Conservation (phyloP, 2,329 filamentous ascomycete species). For the Clarireedia sp. region DNA sequence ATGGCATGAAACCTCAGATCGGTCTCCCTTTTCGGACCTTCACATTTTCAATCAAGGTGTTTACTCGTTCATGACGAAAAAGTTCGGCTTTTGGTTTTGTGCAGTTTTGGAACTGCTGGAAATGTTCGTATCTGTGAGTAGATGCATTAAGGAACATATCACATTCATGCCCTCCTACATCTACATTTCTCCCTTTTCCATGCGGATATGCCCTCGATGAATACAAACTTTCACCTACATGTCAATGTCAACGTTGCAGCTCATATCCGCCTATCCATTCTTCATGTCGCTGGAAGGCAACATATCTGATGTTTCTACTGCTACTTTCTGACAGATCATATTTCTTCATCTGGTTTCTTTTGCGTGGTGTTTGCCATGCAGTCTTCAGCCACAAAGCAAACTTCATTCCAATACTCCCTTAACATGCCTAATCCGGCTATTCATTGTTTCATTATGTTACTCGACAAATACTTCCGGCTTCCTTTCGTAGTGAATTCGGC, state of each 20-base stretch:
- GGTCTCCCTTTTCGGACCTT: slow-evolving; percentile 18
- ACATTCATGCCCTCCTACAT: not conserved
- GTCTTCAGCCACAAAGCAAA: not conserved
- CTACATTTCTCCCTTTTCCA: not conserved
- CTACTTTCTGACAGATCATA: no score
- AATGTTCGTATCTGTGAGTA: slow-evolving; percentile 1
- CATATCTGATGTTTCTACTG: no score
- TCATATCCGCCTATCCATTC: not conserved
- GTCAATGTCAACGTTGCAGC: not conserved
- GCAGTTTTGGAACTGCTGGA: slow-evolving; percentile 6
- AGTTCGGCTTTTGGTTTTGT: slow-evolving; percentile 3
- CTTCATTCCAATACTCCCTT: not conserved
- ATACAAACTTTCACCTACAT: not conserved
- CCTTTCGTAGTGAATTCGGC: not conserved
- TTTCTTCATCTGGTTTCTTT: not conserved
- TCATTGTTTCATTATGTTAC: not conserved
- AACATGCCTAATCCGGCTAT: not conserved
- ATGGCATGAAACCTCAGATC: slow-evolving; percentile 19
- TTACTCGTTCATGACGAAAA: slow-evolving; percentile 15
- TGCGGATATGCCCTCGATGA: not conserved
- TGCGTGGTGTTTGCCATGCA: not conserved
- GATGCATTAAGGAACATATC: not conserved
- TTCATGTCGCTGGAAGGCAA: no score
- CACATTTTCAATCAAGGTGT: slow-evolving; percentile 25
- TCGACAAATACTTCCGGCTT: not conserved